A percentile compares a stretch with the other conserved stretches of the same genome.
These are phyloP conservation scores for Kwoniella shandongensis DNA, from an alignment of 768 basidiomycete species.

Conservation along the genomic window DNA sequence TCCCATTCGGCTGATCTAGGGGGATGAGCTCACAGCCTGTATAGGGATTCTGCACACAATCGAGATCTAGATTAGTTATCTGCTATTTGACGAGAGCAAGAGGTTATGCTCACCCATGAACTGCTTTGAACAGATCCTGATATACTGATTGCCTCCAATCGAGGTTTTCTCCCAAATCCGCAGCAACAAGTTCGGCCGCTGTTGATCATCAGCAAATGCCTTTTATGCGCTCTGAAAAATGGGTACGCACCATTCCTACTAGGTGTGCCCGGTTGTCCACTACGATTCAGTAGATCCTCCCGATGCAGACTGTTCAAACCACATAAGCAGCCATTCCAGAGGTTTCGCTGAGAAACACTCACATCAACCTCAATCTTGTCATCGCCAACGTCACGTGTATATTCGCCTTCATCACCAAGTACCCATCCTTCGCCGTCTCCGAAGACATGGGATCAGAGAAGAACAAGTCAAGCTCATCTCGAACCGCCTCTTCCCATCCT, in stretches of 20 bases:
- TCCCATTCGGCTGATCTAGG: not conserved
- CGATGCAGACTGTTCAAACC: conserved; percentile 20
- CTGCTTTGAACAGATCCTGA: conserved; percentile 36
- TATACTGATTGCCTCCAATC: conserved; percentile 33
- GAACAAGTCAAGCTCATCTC: conserved; percentile 35
- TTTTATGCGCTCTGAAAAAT: not conserved
- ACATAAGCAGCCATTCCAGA: not conserved
- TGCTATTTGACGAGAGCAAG: not conserved
- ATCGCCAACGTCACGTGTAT: conserved; percentile 43
- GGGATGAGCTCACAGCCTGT: conserved; percentile 23
- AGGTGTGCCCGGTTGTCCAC: conserved; percentile 24
- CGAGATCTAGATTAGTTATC: not conserved
- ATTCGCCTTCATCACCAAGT: conserved; percentile 33
- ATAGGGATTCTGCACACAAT: conserved; percentile 19
- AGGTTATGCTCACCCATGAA: conserved; percentile 22
- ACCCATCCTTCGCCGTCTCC: conserved; percentile 34
- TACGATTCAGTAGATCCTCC: conserved; percentile 32
- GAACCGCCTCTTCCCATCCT: conserved; percentile 35
- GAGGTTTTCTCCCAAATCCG: conserved; percentile 27
- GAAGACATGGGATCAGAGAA: conserved; percentile 32
- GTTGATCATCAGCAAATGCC: not conserved
- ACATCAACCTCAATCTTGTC: conserved; percentile 38
- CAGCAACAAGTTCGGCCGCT: conserved; percentile 31
- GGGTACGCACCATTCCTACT: conserved; percentile 25
- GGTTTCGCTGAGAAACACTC: conserved; percentile 2